A percentile compares a stretch with the other conserved stretches of the same genome.
Conservation (phyloP, 2,329 filamentous ascomycete species). For the Helotiales sp. region DNA sequence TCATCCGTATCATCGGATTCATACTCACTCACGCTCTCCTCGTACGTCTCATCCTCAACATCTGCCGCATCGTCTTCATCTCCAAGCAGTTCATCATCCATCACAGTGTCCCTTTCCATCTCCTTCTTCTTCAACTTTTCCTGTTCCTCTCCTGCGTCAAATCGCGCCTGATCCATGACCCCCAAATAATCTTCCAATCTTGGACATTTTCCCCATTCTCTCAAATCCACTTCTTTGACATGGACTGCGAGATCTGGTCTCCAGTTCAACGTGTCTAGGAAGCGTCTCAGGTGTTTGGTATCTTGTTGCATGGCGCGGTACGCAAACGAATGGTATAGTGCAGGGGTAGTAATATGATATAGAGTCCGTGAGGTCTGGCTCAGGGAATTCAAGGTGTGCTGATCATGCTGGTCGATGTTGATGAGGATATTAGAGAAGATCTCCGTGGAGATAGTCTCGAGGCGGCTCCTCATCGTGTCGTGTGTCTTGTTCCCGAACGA, state of each 20-base stretch:
- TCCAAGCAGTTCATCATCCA: neutral
- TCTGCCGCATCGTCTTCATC: neutral
- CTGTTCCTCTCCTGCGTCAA: neutral
- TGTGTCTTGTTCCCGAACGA: no score
- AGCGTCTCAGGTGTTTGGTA: constrained; percentile 1
- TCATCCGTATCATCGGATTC: neutral
- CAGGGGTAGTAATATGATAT: constrained; percentile 9
- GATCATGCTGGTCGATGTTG: constrained; percentile 6
- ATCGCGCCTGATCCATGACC: neutral
- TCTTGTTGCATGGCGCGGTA: constrained; percentile 14
- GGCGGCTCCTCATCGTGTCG: neutral
- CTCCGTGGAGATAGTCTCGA: constrained; percentile 13
- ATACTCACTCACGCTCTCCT: neutral
- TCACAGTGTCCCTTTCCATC: neutral
- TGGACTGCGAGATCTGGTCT: constrained; percentile 14
- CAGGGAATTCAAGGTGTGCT: constrained; percentile 6
- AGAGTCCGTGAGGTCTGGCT: constrained; percentile 4
- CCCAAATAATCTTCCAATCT: constrained; percentile 13
- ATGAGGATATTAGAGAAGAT: constrained; percentile 9
- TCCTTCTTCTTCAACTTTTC: neutral
- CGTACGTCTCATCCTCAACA: neutral
- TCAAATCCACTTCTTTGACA: constrained; percentile 16
- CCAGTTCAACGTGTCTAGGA: constrained; percentile 13
- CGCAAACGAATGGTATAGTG: constrained; percentile 12
- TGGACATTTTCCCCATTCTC: constrained; percentile 14